Evolutionary conservation across 257 asterid genomes (phyloP), one percentile per base, ranked within the genome.

Genomic region (Solanum gracilifrons): DNA sequence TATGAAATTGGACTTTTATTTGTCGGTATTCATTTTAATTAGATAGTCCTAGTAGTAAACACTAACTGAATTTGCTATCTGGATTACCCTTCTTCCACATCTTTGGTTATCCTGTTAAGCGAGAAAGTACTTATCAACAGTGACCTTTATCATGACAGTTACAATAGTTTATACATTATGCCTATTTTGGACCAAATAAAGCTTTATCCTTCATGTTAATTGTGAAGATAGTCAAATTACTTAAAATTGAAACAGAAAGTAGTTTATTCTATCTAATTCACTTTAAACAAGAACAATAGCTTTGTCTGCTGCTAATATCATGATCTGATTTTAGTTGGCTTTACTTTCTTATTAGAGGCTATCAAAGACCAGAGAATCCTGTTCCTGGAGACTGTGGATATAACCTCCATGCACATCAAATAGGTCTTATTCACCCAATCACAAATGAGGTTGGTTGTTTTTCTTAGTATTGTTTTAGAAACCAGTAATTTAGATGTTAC

Each of bases 351-450:
- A 76, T 87, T 89, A 97, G 99, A 76, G 99, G 99, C 66, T 95
- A 94, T 64, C 92, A 86, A 84, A 95, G 94, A 87, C 99, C 99
- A 33, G 96, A 85, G 86, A 95, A 93, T 87, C 98, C 99, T 58
- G 98, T 97, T 92, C 99, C 99, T 21, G 99, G 99, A 58, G 99
- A 97, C 88, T 96, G 97, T 86, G 99, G 99, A 86, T 97, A 97
- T 91, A 93, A 95, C 89, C 89, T 97, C 92, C 99, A 97, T 83
- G 99, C 99, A 20, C 99, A 97, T 90, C 94, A 73, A 60, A 75
- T 94, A 66, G 87, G 87, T 87, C 93, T 97, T 88, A 60, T 91
- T 76, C 99, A 96, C 90, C 99, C 99, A 31, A 91, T 88, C 35
- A 88, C 92, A 29, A 88, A 88, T 68, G 95, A 94, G 98, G 99